Evolutionary conservation across 1,284 basidiomycete species (phyloP), one percentile per base, ranked within the genome.

Genomic region (Tilletia setariae): DNA sequence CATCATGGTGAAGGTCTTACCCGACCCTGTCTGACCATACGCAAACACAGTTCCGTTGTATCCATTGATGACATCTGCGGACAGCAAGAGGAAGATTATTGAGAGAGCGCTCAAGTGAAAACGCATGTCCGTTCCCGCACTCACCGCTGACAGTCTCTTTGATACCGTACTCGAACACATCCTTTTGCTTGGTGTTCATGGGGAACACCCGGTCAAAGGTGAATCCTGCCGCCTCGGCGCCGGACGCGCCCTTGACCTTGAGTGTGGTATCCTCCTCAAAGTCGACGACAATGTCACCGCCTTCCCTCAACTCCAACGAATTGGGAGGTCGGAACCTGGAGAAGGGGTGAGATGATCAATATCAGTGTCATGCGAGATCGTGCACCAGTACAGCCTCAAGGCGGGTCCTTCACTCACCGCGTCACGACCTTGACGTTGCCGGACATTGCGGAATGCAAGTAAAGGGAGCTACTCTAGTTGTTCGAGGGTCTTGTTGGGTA

Each of bases 111-210:
- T 56, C 25, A 15, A 15, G 25, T 25, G 21, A 6, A 25, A 56
- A 25, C 19, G 16, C 4, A 49, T 16, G 43, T 21, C n/a, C 23
- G 42, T 16, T 21, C 32, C 6, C n/a, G 25, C 9, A 65, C 79
- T 49, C 25, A 80, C 78, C 84, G 46, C 84, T 81, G 35, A 85
- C 84, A 21, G 84, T 85, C 85, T 93, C 94, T 84, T 94, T 97
- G 70, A 99, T 92, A 72, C 96, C 95, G 84, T 95, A 98, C 83
- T 98, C 94, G 82, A 98, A 99, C 64, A 99, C 94, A 82, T 98
- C 93, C 66, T 90, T 86, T 84, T 99, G 96, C 84, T 89, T 87
- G 32, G 94, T 93, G 61, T 87, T 88, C 87, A 96, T 94, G 70
- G 93, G 90, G 82, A 99, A 99, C 42, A 97, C 94, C 71, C 93